A percentile compares a stretch with the other conserved stretches of the same genome.
Evolutionary conservation across 2,329 filamentous ascomycete genomes (phyloP).

Genomic region (Trichoderma sp.): DNA sequence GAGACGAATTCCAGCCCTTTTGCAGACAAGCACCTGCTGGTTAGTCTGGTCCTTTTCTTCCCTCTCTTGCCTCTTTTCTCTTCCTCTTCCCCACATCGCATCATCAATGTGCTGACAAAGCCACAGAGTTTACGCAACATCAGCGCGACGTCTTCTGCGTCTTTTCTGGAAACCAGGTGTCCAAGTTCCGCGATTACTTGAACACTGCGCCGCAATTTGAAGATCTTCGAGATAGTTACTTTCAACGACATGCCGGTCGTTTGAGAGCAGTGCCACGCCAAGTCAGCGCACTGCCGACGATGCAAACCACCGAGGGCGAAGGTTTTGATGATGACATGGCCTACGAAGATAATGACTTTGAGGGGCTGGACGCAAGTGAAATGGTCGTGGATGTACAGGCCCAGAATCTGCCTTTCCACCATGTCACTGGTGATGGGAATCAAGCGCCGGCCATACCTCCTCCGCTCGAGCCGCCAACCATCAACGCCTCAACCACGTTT

Average conservation of each 20-base stretch:
- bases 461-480: constrained; percentile 18
- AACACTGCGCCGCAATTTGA: constrained; percentile 55
- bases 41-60: constrained; percentile 34
- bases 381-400: constrained; percentile 36
- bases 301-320: constrained; percentile 31
- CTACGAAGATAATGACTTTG: constrained; percentile 45
- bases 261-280: constrained; percentile 7
- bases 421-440: constrained; percentile 11
- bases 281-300: constrained; percentile 22
- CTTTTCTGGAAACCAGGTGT: constrained; percentile 85
- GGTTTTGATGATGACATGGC: constrained; percentile 43
- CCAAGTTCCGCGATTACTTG: constrained; percentile 71
- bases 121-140: constrained; percentile 86
- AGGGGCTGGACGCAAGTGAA: constrained; percentile 39
- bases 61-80: neutral
- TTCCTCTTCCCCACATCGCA: neutral
- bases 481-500: neutral
- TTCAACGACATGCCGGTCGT: constrained; percentile 21
- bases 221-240: constrained; percentile 37
- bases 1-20: constrained; percentile 77
- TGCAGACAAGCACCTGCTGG: constrained; percentile 80
- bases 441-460: constrained; percentile 31
- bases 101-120: constrained; percentile 25
- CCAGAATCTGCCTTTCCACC: constrained; percentile 25
- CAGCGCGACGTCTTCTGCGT: constrained; percentile 96